A percentile compares a stretch with the other conserved stretches of the same genome.
These are phyloP conservation scores for Carpinus viminea DNA, from an alignment of 306 rosid genomes.

Conservation along the genomic window DNA sequence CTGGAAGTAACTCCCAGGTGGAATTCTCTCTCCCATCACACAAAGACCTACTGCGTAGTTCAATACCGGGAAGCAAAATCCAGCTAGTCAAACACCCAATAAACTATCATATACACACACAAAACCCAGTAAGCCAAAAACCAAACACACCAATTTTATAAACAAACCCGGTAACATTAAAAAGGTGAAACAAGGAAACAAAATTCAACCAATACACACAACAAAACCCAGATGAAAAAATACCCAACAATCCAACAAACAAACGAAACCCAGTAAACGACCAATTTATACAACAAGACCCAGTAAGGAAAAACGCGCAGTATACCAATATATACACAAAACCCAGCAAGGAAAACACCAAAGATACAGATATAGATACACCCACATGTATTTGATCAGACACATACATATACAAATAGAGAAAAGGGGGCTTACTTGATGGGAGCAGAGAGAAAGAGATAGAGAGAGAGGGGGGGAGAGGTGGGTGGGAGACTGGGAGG, in stretches of 20 bases:
- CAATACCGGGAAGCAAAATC: slow-evolving; percentile 16
- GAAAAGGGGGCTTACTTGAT: slow-evolving; percentile 2
- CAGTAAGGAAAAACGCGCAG: not conserved
- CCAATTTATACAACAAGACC: not conserved
- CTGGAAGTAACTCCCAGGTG: slow-evolving; percentile 81
- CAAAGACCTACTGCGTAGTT: slow-evolving; percentile 15
- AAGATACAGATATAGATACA: not conserved
- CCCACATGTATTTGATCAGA: not conserved
- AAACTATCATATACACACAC: not conserved
- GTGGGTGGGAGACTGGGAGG: not conserved
- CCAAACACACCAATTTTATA: not conserved
- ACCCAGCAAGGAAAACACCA: not conserved
- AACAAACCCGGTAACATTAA: not conserved
- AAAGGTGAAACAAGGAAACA: not conserved
- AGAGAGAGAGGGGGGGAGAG: not conserved
- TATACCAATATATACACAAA: not conserved
- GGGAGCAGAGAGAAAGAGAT: not conserved
- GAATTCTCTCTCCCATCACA: slow-evolving; percentile 88
- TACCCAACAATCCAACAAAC: not conserved
- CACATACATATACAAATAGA: not conserved
- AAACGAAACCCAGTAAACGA: not conserved
- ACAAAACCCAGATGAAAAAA: slow-evolving; percentile 1
- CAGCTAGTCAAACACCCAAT: not conserved
- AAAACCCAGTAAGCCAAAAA: not conserved
- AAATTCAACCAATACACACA: not conserved